Percentiles rank a stretch among this genome's conserved stretches.
Evolutionary conservation across 2,329 filamentous ascomycete genomes (phyloP).

Genomic region (Pseudogymnoascus sp.): DNA sequence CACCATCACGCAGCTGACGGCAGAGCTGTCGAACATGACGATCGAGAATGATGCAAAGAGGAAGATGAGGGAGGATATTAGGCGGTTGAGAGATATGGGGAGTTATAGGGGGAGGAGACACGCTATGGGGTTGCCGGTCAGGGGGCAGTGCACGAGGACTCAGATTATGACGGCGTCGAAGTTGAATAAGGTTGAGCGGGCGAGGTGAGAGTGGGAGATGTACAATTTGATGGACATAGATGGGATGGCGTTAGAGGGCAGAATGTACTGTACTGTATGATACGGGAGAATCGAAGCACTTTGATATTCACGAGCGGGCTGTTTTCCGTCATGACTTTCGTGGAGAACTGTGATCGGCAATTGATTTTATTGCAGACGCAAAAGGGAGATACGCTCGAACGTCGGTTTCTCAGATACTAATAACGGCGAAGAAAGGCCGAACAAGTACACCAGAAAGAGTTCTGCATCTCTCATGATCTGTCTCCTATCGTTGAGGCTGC

Average conservation of each 20-base stretch:
- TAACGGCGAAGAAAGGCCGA: no score
- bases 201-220: slow-evolving; percentile 24
- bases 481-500: no score
- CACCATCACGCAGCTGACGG: slow-evolving; percentile 73
- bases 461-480: no score
- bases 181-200: slow-evolving; percentile 50
- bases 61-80: slow-evolving; percentile 75
- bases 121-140: slow-evolving; percentile 83
- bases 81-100: slow-evolving; percentile 80
- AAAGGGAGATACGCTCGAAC: no score
- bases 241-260: slow-evolving; percentile 6
- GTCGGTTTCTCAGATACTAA: no score
- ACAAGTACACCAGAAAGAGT: no score
- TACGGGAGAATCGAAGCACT: not conserved
- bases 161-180: slow-evolving; percentile 56
- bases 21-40: slow-evolving; percentile 82
- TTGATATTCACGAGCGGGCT: not conserved
- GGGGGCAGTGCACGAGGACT: slow-evolving; percentile 79
- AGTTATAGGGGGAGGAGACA: slow-evolving; percentile 82
- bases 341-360: no score
- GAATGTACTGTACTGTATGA: not conserved
- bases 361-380: no score
- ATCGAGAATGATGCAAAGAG: slow-evolving; percentile 83
- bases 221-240: slow-evolving; percentile 2
- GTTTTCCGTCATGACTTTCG: not conserved